Base-by-base conservation (phyloP, 1,139 yeast species). In the Nadsonia starkeyi-henricii region DNA sequence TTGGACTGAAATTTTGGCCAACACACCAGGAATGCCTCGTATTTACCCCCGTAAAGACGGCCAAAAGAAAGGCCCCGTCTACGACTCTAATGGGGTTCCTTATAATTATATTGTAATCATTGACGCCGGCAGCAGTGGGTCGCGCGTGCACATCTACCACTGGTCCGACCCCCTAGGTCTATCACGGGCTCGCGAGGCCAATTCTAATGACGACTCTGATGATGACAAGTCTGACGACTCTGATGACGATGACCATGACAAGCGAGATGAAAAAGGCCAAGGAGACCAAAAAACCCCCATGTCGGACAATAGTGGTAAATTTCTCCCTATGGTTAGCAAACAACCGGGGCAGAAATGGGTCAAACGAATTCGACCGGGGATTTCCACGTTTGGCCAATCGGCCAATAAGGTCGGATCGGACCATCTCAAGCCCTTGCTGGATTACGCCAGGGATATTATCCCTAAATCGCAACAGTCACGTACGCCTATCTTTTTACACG, bases 71-170 rank as follows among this genome's bases (percentile, higher is more conserved):
- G 58, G 57, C 3, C 55, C 54, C 3, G 48, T 50, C 9, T 45
- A 45, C 39, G 54, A 50, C 28, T 28, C 45, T 7, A 62, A 69
- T 2, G 75, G 74, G 0, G 61, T 71, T 1, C 82, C 84, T 0
- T 77, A 74, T 53, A 80, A 80, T 58, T 84, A 81, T 61, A 75
- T 84, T 2, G 75, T 85, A 1, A 72, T 85, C 12, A 78, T 85
- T 20, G 95, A 85, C 60, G 83, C 94, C 0, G 95, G 95, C 0
- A 82, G 93, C 1, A 79, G 78, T 45, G 95, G 95, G 0, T 79
- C 93, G 1, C 67, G 95, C 17, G 83, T 83, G 0, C 82, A 75
- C 58, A 74, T 85, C 1, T 85, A 85, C 62, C 73, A 74, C 51
- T 83, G 86, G 84, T 66, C 77, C 41, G 76, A 77, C 51, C 73